Percentiles rank a stretch among this genome's conserved stretches.
Conservation (phyloP, 345 rosid genomes). For the Nasturtium officinale region DNA sequence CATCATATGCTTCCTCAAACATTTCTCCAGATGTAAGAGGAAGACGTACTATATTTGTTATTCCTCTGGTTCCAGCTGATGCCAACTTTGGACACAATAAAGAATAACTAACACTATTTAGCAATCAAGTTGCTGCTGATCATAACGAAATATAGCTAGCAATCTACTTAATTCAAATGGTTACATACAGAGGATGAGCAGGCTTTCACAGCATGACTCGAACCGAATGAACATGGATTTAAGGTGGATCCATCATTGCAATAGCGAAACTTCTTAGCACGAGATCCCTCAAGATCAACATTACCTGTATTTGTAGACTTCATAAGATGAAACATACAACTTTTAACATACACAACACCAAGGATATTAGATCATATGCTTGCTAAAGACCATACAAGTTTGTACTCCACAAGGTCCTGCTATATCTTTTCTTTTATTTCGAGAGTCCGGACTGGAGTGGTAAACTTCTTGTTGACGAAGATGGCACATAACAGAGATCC, state of each 20-base stretch:
- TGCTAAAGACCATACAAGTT: constrained; percentile 21
- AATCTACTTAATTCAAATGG: constrained; percentile 13
- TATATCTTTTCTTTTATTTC: constrained; percentile 34
- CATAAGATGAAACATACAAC: constrained; percentile 30
- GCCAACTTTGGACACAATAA: constrained; percentile 41
- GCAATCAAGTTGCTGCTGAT: constrained; percentile 7
- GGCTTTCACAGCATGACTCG: constrained; percentile 50
- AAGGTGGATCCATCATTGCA: constrained; percentile 39
- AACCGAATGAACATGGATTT: constrained; percentile 40
- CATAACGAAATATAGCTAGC: background rate
- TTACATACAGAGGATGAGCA: constrained; percentile 76
- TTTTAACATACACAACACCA: background rate
- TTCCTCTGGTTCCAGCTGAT: constrained; percentile 42
- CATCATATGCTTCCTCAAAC: constrained; percentile 78
- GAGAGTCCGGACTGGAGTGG: constrained; percentile 43
- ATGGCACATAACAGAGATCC: constrained; percentile 66
- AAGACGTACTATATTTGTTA: constrained; percentile 45
- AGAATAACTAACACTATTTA: constrained; percentile 2
- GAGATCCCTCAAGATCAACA: constrained; percentile 45
- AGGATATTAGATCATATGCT: constrained; percentile 18
- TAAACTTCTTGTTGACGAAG: constrained; percentile 74
- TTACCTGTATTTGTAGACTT: constrained; percentile 50
- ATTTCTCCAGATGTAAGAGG: constrained; percentile 75
- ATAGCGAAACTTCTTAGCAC: constrained; percentile 43
- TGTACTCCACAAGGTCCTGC: constrained; percentile 27